Evolutionary conservation across 1,284 basidiomycete genomes (phyloP).

Genomic region (Flammula alnicola): DNA sequence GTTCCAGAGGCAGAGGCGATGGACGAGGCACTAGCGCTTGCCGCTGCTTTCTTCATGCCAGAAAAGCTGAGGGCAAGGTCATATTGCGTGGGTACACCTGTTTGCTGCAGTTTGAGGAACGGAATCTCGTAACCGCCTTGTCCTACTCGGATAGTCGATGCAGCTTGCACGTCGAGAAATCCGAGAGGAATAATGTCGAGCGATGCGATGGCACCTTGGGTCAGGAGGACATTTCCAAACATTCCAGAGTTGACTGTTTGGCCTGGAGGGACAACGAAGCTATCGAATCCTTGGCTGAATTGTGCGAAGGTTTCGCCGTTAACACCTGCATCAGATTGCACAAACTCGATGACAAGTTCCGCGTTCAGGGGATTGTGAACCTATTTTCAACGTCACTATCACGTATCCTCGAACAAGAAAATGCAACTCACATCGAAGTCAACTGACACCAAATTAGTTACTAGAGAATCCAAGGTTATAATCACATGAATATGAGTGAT

Average conservation of each 20-base stretch:
- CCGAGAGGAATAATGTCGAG: constrained; percentile 59
- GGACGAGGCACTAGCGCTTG: background rate
- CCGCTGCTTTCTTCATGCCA: constrained; percentile 1
- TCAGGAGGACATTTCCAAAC: constrained; percentile 59
- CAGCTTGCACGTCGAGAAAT: constrained; percentile 55
- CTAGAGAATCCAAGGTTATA: constrained; percentile 53
- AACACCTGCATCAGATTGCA: constrained; percentile 59
- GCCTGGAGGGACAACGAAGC: constrained; percentile 60
- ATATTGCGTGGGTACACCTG: constrained; percentile 51
- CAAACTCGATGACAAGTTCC: constrained; percentile 56
- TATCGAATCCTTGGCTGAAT: constrained; percentile 57
- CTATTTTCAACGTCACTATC: constrained; percentile 30
- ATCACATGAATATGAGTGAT: constrained; percentile 54
- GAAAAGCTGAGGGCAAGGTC: constrained; percentile 27
- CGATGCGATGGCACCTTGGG: constrained; percentile 57
- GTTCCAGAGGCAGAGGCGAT: background rate
- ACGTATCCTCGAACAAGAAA: background rate
- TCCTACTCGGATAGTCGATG: constrained; percentile 53
- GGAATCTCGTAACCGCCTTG: constrained; percentile 57
- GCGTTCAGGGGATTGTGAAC: constrained; percentile 62
- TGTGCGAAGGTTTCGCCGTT: constrained; percentile 58
- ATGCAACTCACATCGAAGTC: constrained; percentile 54
- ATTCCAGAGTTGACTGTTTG: constrained; percentile 44
- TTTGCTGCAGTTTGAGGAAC: constrained; percentile 58
- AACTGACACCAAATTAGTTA: constrained; percentile 54